Conservation (phyloP, 2,329 filamentous ascomycete species). For the Epichloe festucae region DNA sequence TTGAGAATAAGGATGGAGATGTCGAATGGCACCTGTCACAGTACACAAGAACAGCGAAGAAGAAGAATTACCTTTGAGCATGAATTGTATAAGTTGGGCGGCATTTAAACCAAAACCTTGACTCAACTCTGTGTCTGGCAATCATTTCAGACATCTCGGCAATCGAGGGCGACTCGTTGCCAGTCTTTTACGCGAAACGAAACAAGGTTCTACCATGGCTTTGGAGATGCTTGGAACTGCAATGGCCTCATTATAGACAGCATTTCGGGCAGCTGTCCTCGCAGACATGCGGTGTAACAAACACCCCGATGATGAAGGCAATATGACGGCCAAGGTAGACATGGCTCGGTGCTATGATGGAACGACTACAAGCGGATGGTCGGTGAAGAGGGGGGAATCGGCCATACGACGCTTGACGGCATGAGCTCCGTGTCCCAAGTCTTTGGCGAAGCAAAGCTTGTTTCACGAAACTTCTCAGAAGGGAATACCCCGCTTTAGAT, state of each 20-base stretch:
- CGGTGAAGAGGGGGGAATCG: too few relatives aligned
- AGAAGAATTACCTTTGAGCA: slow-evolving; percentile 49
- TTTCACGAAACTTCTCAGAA: too few relatives aligned
- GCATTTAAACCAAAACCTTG: background rate
- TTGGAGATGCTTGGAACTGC: background rate
- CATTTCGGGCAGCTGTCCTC: background rate
- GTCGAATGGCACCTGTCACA: slow-evolving; percentile 94
- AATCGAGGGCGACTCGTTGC: background rate
- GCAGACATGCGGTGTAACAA: background rate
- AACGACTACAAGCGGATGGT: background rate
- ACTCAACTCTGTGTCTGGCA: background rate
- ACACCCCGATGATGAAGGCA: background rate
- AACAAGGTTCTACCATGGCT: background rate
- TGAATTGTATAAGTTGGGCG: background rate
- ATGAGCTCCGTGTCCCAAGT: background rate
- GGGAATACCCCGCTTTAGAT: too few relatives aligned
- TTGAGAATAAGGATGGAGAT: slow-evolving; percentile 91
- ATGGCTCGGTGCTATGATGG: background rate
- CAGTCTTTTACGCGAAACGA: background rate
- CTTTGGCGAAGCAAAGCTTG: background rate
- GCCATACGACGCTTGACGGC: background rate
- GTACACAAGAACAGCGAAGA: slow-evolving; percentile 83
- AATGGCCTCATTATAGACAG: background rate
- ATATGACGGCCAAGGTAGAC: background rate
- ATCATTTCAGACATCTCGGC: background rate